phyloP scores from a whole-genome alignment of 345 rosid species.

The Xanthoceras sorbifolium region DNA sequence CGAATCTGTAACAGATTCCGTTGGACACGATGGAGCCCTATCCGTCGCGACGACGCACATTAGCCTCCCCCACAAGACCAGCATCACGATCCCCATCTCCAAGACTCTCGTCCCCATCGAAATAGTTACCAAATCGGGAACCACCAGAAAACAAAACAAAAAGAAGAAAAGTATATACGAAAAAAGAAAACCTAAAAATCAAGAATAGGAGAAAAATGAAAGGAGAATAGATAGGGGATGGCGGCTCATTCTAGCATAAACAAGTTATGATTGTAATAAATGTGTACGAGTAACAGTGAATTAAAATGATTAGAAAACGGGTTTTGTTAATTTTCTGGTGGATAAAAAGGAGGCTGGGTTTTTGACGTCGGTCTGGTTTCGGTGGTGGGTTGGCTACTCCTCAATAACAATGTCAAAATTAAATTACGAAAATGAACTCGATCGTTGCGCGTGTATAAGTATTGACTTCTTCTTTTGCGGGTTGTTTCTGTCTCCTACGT shows the following conservation, averaged over 20 bases:
- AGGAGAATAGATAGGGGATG: not conserved
- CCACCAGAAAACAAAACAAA: not conserved
- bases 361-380: too few species aligned
- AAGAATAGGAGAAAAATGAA: not conserved
- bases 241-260: constrained; percentile 22
- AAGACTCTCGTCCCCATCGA: constrained; percentile 39
- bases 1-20: constrained; percentile 43
- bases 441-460: too few species aligned
- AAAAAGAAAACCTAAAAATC: not conserved
- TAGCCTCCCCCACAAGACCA: constrained; percentile 39
- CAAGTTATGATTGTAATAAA: not conserved
- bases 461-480: too few species aligned
- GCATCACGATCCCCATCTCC: constrained; percentile 39
- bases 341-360: not conserved
- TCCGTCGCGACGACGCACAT: constrained; percentile 27
- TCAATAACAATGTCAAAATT: too few species aligned
- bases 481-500: too few species aligned
- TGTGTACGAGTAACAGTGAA: not conserved
- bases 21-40: constrained; percentile 49
- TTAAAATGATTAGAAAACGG: not conserved
- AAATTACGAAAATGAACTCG: too few species aligned
- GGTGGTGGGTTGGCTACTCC: too few species aligned
- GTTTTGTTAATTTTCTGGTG: not conserved
- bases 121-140: not conserved
- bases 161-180: not conserved